Percentiles rank a stretch among this genome's conserved stretches.
Evolutionary conservation across 805 yeast genomes (phyloP).

Genomic region (Alloascoidea hylecoeti): DNA sequence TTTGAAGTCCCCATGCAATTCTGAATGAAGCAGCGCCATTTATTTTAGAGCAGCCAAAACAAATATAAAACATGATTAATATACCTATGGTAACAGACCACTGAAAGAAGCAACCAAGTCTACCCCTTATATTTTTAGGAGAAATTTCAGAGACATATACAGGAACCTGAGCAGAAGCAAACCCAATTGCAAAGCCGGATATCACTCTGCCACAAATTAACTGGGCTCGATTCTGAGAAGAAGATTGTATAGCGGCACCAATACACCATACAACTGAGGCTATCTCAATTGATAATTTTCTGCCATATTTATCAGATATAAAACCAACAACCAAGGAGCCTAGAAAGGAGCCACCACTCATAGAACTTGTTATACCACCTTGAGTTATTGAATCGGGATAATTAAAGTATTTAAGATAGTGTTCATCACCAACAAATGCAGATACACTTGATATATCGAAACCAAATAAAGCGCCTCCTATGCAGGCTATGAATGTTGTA

Average conservation of each 20-base stretch:
- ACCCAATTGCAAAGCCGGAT: conserved; percentile 52
- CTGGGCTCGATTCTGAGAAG: conserved; percentile 27
- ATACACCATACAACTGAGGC: conserved; percentile 44
- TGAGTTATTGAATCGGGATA: conserved; percentile 42
- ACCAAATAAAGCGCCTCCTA: conserved; percentile 66
- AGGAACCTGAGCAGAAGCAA: conserved; percentile 55
- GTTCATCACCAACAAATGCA: conserved; percentile 38
- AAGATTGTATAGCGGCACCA: conserved; percentile 44
- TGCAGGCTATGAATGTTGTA: conserved; percentile 40
- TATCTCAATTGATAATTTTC: conserved; percentile 35
- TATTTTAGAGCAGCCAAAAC: conserved; percentile 28
- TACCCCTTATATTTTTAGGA: conserved; percentile 46
- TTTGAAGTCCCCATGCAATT: conserved; percentile 45
- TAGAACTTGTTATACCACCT: conserved; percentile 63
- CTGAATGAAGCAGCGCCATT: conserved; percentile 26
- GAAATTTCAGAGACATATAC: conserved; percentile 53
- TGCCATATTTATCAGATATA: conserved; percentile 37
- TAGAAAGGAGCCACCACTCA: conserved; percentile 64
- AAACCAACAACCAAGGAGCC: conserved; percentile 49
- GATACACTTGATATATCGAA: conserved; percentile 64
- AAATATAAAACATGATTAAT: conserved; percentile 42
- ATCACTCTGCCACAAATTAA: conserved; percentile 41
- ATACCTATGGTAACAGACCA: conserved; percentile 53
- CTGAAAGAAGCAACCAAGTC: conserved; percentile 46
- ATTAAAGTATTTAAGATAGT: conserved; percentile 37